These are phyloP conservation scores for Boletales sp. DNA, from an alignment of 768 basidiomycete species.

Conservation along the genomic window DNA sequence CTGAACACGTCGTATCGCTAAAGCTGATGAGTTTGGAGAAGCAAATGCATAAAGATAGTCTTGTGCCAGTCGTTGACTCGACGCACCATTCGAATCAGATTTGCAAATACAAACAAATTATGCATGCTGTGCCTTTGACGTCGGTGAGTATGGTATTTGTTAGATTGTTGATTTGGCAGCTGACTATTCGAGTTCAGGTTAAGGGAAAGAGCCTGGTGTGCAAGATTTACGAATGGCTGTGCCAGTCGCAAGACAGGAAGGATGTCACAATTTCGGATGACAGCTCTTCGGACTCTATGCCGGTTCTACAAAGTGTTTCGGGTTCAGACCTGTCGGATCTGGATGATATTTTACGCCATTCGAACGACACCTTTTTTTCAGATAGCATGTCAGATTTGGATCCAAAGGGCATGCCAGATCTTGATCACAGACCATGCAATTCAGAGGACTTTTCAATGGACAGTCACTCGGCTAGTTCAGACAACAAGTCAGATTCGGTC, in stretches of 20 bases:
- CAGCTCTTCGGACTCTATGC: too few species aligned
- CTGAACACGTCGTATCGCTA: not conserved
- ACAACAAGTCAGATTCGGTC: too few species aligned
- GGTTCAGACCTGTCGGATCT: too few species aligned
- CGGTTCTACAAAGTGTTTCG: too few species aligned
- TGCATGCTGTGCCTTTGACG: not conserved
- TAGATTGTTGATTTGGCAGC: conserved; percentile 7
- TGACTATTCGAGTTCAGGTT: not conserved
- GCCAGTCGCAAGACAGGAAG: too few species aligned
- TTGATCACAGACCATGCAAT: too few species aligned
- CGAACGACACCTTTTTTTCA: conserved; percentile 18
- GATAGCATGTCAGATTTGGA: too few species aligned
- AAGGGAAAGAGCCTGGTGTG: not conserved
- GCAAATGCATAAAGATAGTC: conserved; percentile 33
- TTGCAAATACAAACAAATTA: not conserved
- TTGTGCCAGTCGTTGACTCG: not conserved
- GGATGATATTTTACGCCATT: too few species aligned
- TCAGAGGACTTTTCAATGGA: too few species aligned
- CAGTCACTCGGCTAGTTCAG: too few species aligned
- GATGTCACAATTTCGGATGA: conserved; percentile 16
- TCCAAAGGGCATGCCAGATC: too few species aligned
- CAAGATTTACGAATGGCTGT: not conserved
- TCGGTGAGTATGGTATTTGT: not conserved
- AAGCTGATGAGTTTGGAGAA: not conserved
- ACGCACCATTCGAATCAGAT: conserved; percentile 4